These are phyloP conservation scores for Xylaria sp. DNA, from an alignment of 2,329 filamentous ascomycete genomes.

Conservation along the genomic window DNA sequence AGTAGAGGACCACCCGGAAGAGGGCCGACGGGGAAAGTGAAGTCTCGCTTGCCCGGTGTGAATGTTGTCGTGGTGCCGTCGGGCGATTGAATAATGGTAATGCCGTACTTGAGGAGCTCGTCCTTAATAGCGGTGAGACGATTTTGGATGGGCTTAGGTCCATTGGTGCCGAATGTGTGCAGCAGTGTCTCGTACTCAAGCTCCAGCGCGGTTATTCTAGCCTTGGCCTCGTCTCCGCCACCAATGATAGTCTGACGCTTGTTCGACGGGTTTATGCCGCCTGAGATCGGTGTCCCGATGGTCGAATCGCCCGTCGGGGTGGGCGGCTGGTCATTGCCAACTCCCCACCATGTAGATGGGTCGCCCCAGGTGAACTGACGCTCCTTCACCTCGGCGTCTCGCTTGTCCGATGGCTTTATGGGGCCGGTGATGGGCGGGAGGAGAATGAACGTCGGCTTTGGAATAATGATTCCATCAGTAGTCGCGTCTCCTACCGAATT, in stretches of 20 bases:
- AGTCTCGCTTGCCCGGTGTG: constrained; percentile 45
- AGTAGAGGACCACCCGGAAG: constrained; percentile 30
- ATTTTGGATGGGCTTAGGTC: constrained; percentile 40
- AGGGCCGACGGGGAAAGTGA: constrained; percentile 46
- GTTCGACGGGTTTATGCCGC: constrained; percentile 36
- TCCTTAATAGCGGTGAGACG: constrained; percentile 43
- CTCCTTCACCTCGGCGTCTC: constrained; percentile 25
- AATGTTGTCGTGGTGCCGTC: constrained; percentile 52
- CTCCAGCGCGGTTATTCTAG: constrained; percentile 44
- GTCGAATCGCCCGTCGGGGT: constrained; percentile 18
- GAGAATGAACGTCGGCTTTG: constrained; percentile 39
- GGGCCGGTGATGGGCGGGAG: constrained; percentile 43
- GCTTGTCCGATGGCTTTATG: constrained; percentile 42
- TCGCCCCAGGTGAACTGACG: constrained; percentile 37
- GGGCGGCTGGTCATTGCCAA: constrained; percentile 28
- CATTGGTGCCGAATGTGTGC: constrained; percentile 42
- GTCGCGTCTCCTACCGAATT: constrained; percentile 40
- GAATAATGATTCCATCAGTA: constrained; percentile 36
- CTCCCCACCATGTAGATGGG: constrained; percentile 34
- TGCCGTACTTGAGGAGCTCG: constrained; percentile 51
- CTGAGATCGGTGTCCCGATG: constrained; percentile 34
- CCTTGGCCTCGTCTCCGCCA: constrained; percentile 40
- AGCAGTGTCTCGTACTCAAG: constrained; percentile 46
- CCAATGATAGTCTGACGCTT: constrained; percentile 37
- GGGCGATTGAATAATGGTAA: constrained; percentile 49